Base-by-base conservation (phyloP, 1,139 yeast species). In the Blastobotrys petasosporus region DNA sequence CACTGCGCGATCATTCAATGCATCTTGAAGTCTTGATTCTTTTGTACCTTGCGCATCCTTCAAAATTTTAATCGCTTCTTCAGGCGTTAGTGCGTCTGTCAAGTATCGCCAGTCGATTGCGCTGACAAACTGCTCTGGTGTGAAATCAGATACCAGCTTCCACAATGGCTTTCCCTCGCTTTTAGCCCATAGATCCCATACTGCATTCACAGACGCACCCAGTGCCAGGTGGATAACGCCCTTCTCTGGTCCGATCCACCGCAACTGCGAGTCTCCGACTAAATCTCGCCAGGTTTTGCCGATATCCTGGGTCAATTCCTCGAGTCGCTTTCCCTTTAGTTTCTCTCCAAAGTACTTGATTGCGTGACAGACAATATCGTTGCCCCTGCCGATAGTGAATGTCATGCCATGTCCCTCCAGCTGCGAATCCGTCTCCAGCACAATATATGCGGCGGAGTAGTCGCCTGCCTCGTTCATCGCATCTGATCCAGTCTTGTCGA, bases 101-200 rank as follows among this genome's bases (percentile, higher is more conserved):
- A 68, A 60, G 49, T 68, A 68, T 39, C 72, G 56, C 58, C 69
- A 71, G 55, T 71, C 75, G 48, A 72, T 68, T 44, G 71, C 69
- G 40, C 56, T 55, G 15, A 71, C 73, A 45, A 67, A 65, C 51
- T 71, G 71, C 49, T 70, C 74, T 0, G 75, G 75, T 5, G 67
- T 60, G 56, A 67, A 60, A 44, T 67, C 72, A 30, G 66, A 57
- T 41, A 68, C 68, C 42, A 68, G 54, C 53, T 64, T 60, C 72
- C 72, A 68, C 37, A 68, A 59, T 11, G 72, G 72, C 51, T 67
- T 63, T 25, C 56, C 51, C 42, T 62, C 63, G 9, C 51, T 51
- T 48, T 66, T 65, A 32, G 71, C 71, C 70, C 71, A 68, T 41
- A 68, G 52, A 52, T 68, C 72, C 70, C 71, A 68, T 16, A 68